Percentiles rank a stretch among this genome's conserved stretches.
These are phyloP conservation scores for Metschnikowia colocasiae DNA, from an alignment of 805 yeast genomes.

Conservation along the genomic window DNA sequence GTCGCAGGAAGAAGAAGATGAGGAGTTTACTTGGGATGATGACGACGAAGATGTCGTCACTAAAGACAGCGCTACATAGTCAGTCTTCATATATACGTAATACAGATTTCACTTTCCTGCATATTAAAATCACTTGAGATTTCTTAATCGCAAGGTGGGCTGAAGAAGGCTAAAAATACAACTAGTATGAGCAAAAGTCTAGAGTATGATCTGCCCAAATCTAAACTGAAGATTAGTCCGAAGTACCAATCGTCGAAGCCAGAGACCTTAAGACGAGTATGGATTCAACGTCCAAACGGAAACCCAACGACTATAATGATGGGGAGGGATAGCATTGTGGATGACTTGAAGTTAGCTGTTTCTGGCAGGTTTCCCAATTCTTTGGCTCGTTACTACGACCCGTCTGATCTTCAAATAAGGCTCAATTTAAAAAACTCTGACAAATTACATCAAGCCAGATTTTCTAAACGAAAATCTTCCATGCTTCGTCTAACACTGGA, in stretches of 20 bases:
- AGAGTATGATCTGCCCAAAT: slow-evolving; percentile 4
- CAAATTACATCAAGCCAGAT: slow-evolving; percentile 2
- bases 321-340: slow-evolving; percentile 62
- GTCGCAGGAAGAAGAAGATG: slow-evolving; percentile 36
- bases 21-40: slow-evolving; percentile 50
- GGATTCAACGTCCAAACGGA: slow-evolving; percentile 51
- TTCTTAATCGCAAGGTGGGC: neutral
- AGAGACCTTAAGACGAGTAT: slow-evolving; percentile 36
- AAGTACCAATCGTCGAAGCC: neutral
- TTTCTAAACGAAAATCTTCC: slow-evolving; percentile 7
- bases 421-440: slow-evolving; percentile 5
- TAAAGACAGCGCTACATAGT: neutral
- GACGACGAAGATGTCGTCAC: slow-evolving; percentile 44
- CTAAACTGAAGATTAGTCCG: neutral
- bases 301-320: slow-evolving; percentile 70
- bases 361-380: slow-evolving; percentile 65
- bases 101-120: neutral
- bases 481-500: slow-evolving; percentile 9
- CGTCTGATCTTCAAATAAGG: slow-evolving; percentile 55
- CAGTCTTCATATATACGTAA: neutral
- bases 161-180: neutral
- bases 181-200: slow-evolving; percentile 2
- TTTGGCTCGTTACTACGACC: slow-evolving; percentile 56
- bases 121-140: neutral
- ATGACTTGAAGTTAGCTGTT: slow-evolving; percentile 71